Conservation (phyloP, 768 basidiomycete genomes). For the Suillus ampliporus region DNA sequence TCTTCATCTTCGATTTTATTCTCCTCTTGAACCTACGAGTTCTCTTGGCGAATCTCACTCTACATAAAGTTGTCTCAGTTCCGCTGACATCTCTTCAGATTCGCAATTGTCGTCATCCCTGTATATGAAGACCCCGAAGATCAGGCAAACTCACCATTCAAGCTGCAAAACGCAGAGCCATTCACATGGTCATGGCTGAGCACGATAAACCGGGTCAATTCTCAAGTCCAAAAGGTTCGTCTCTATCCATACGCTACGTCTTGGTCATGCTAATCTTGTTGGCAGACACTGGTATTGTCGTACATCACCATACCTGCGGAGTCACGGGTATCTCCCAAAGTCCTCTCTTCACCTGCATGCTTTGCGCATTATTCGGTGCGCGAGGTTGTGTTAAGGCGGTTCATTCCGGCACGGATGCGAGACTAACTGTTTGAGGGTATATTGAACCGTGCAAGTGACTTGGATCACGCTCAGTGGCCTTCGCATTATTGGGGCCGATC, state of each 20-base stretch:
- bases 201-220: constrained; percentile 95
- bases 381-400: constrained; percentile 84
- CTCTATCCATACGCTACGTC: background rate
- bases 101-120: constrained; percentile 89
- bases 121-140: constrained; percentile 87
- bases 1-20: background rate
- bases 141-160: constrained; percentile 63
- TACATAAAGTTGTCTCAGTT: constrained; percentile 4
- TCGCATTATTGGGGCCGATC: background rate
- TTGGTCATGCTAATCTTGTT: background rate
- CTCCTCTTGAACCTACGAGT: background rate
- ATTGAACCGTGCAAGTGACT: background rate
- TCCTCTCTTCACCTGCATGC: constrained; percentile 74
- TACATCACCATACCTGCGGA: constrained; percentile 92
- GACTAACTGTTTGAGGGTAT: constrained; percentile 51
- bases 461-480: background rate
- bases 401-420: constrained; percentile 92
- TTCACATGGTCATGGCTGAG: constrained; percentile 96
- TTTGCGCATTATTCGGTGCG: constrained; percentile 78
- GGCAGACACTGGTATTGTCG: constrained; percentile 84
- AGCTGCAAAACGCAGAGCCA: constrained; percentile 68
- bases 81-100: constrained; percentile 51
- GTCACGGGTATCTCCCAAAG: constrained; percentile 54
- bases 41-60: background rate
- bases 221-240: constrained; percentile 92